phyloP scores from a whole-genome alignment of 129 eudicot species.

The Centella asiatica region DNA sequence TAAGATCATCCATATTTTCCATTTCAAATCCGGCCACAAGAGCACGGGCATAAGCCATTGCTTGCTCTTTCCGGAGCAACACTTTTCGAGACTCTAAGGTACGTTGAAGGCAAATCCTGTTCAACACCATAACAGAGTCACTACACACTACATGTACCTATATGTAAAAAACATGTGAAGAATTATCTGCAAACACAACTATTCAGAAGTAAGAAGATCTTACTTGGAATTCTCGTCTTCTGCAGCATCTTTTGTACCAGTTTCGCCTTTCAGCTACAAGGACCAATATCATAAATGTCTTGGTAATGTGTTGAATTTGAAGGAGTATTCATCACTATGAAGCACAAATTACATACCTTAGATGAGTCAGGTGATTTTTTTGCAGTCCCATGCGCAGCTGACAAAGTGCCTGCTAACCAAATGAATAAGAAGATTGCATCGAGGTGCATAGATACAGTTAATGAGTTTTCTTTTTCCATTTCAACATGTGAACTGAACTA shows the following conservation, averaged over 20 bases:
- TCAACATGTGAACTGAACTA: too few species aligned
- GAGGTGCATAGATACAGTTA: neutral
- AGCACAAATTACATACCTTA: conserved; percentile 41
- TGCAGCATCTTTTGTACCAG: conserved; percentile 36
- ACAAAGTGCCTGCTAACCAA: conserved; percentile 33
- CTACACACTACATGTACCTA: conserved; percentile 13
- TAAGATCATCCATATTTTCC: conserved; percentile 59
- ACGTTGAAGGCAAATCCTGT: conserved; percentile 81
- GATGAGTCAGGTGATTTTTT: conserved; percentile 44
- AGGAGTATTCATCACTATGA: neutral
- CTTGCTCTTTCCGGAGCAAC: conserved; percentile 88
- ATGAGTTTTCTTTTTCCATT: neutral
- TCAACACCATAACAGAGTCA: conserved; percentile 26
- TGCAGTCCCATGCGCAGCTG: conserved; percentile 48
- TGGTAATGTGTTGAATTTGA: neutral
- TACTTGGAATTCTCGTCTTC: conserved; percentile 82
- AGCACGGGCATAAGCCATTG: conserved; percentile 98
- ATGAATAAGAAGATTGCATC: neutral
- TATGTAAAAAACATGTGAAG: neutral
- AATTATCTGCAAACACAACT: neutral
- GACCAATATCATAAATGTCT: neutral
- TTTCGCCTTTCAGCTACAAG: conserved; percentile 36
- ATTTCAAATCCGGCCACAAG: conserved; percentile 90
- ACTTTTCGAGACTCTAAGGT: conserved; percentile 80
- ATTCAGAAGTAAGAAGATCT: conserved; percentile 18